Evolutionary conservation across 768 basidiomycete genomes (phyloP).

Genomic region (Termitomyces sp.): DNA sequence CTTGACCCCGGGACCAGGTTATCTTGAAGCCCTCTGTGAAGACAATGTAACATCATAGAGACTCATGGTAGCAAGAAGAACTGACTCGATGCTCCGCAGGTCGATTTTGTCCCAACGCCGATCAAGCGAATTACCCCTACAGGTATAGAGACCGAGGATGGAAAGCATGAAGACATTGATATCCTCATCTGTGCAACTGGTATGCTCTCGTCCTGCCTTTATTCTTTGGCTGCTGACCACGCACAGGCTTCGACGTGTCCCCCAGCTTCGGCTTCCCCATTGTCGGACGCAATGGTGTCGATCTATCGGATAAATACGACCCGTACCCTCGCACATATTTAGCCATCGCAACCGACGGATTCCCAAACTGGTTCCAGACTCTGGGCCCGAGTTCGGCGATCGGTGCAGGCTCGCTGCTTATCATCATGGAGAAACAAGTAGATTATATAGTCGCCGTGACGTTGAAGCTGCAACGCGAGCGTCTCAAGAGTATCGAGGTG

Average conservation of each 20-base stretch:
- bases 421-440: slow-evolving; percentile 50
- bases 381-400: slow-evolving; percentile 54
- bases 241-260: slow-evolving; percentile 45
- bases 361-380: slow-evolving; percentile 63
- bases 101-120: slow-evolving; percentile 43
- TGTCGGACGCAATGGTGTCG: slow-evolving; percentile 45
- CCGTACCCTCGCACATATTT: slow-evolving; percentile 57
- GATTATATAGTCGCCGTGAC: slow-evolving; percentile 52
- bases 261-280: slow-evolving; percentile 44
- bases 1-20: slow-evolving; percentile 65
- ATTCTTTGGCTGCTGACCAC: background rate
- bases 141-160: slow-evolving; percentile 55
- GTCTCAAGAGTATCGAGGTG: slow-evolving; percentile 55
- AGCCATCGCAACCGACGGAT: slow-evolving; percentile 51
- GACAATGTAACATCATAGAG: slow-evolving; percentile 39
- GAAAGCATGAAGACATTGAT: slow-evolving; percentile 48
- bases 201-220: slow-evolving; percentile 11
- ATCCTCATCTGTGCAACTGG: slow-evolving; percentile 62
- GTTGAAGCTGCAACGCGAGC: slow-evolving; percentile 57
- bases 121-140: slow-evolving; percentile 47
- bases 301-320: slow-evolving; percentile 46
- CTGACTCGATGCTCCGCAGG: slow-evolving; percentile 23
- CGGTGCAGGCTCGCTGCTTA: slow-evolving; percentile 49
- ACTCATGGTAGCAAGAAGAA: background rate
- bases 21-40: slow-evolving; percentile 57